These are phyloP conservation scores for Carex scoparia DNA, from an alignment of 176 grass and related monocot species.

Conservation along the genomic window DNA sequence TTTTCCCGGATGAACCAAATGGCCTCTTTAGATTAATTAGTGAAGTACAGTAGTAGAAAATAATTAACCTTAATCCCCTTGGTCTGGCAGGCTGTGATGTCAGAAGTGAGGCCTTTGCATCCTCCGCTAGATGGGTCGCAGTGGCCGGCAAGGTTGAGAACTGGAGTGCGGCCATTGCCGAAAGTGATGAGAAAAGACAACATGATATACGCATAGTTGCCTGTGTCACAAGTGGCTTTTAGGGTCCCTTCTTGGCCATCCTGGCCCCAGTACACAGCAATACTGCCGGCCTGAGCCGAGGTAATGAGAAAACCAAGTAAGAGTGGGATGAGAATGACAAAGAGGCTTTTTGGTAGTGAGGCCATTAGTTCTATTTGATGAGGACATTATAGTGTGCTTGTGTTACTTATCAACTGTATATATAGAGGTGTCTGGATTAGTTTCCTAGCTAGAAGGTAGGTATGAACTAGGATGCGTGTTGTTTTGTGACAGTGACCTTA, in stretches of 20 bases:
- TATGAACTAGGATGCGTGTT: not conserved
- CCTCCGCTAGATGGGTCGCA: conserved; percentile 44
- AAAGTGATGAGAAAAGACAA: conserved; percentile 62
- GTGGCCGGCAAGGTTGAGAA: conserved; percentile 59
- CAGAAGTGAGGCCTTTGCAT: conserved; percentile 45
- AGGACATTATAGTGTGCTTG: not conserved
- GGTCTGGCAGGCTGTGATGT: conserved; percentile 44
- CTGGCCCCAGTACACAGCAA: conserved; percentile 58
- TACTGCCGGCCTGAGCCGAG: conserved; percentile 16
- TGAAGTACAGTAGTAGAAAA: not conserved
- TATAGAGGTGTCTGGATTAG: not conserved
- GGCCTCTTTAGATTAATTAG: not conserved
- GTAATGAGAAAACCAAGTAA: not conserved
- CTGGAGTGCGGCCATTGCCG: conserved; percentile 37
- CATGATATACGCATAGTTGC: conserved; percentile 50
- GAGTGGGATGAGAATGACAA: not conserved
- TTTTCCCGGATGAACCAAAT: not conserved
- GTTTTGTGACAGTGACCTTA: not conserved
- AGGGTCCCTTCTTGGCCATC: conserved; percentile 53
- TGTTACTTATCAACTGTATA: not conserved
- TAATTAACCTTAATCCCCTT: conserved; percentile 37
- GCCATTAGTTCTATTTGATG: not conserved
- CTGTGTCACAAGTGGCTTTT: conserved; percentile 42
- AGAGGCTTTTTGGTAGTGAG: not conserved
- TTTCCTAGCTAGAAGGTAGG: no score